Base-by-base conservation (phyloP, 345 rosid species). In the Pistacia integerrima region DNA sequence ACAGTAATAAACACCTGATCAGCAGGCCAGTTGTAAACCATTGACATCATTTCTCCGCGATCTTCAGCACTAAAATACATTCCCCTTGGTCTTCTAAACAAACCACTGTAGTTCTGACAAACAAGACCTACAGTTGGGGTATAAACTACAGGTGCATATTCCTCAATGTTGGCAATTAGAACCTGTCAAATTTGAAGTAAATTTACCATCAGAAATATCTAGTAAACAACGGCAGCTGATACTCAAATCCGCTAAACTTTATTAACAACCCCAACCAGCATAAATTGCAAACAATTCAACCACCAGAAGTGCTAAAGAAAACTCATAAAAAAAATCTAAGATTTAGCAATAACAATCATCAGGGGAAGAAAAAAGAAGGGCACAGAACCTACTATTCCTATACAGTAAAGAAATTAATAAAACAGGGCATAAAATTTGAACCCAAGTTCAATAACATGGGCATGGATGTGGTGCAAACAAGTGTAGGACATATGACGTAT, bases 31-130 rank as follows among this genome's bases (percentile, higher is more conserved):
- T 95, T 95, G 82, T 93, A 95, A 77, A 95, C 97, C 99, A 93
- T 93, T 55, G 99, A 93, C 98, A 93, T 93, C 99, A 96, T 93
- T 87, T 96, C 99, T 82, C 99, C 99, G 38, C 97, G 92, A 82
- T 96, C 99, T 54, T 76, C 93, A 51, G 98, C 93, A 70, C 97
- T 92, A 75, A 96, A 93, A 81, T 93, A 96, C 99, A 96, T 96
- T 75, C 99, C 99, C 52, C 99, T 88, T 30, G 99, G 98, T 86
- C 98, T 90, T 88, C 99, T 91, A 83, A 96, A 95, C 87, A 95
- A 79, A 14, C 99, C 97, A 75, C 99, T 86, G 77, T 93, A 96
- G 78, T 92, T 93, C 80, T 96, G 98, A 87, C 99, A 96, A 73
- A 93, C 98, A 76, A 90, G 98, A 69, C 98, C 99, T 8, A 95